phyloP scores from a whole-genome alignment of 2,329 filamentous ascomycete genomes.

The Metarhizium rileyi region DNA sequence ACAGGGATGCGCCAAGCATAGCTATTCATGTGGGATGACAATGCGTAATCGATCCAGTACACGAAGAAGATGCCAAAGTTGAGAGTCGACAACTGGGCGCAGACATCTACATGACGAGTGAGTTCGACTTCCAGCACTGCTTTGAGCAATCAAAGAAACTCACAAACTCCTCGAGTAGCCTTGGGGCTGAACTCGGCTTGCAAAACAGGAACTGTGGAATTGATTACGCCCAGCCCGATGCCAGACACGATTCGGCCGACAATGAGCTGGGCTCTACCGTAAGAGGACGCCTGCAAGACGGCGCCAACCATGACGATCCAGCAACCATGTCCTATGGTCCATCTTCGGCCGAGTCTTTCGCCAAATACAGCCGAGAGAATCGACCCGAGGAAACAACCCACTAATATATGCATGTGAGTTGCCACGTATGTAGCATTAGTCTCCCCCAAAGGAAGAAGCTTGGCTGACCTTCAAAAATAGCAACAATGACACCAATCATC shows the following conservation, averaged over 20 bases:
- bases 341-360: conserved; percentile 33
- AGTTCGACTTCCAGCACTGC: neutral
- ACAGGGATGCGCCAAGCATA: conserved; percentile 32
- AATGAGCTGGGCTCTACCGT: conserved; percentile 32
- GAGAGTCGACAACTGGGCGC: conserved; percentile 36
- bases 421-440: neutral
- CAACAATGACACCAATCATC: conserved; percentile 36
- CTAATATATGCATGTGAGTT: conserved; percentile 6
- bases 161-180: conserved; percentile 25
- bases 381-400: conserved; percentile 20
- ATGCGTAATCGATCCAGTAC: conserved; percentile 37
- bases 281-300: conserved; percentile 33
- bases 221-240: neutral
- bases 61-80: conserved; percentile 35
- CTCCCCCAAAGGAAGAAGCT: neutral
- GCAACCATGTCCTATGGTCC: conserved; percentile 31
- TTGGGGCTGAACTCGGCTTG: conserved; percentile 33
- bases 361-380: conserved; percentile 19
- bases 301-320: conserved; percentile 35
- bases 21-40: conserved; percentile 20
- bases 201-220: conserved; percentile 19
- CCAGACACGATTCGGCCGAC: conserved; percentile 37
- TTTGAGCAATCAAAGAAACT: conserved; percentile 3
- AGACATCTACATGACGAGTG: conserved; percentile 23
- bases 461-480: conserved; percentile 29